These are phyloP conservation scores for Aspergillus pseudotamarii DNA, from an alignment of 2,329 filamentous ascomycete genomes.

Conservation along the genomic window DNA sequence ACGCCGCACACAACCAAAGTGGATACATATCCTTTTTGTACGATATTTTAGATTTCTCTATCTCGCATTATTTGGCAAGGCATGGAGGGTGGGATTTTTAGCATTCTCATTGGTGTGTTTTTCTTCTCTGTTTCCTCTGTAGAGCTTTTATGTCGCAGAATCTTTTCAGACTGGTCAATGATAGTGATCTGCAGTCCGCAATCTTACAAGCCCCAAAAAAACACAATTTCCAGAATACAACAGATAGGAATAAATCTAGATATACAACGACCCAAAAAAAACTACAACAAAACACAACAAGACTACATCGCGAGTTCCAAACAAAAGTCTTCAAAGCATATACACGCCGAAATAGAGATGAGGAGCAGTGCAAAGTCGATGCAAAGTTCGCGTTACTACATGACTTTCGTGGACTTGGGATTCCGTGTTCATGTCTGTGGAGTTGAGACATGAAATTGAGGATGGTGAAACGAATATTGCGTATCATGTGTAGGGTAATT, in stretches of 20 bases:
- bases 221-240: not conserved
- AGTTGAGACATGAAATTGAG: not conserved
- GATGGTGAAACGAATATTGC: not conserved
- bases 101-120: not conserved
- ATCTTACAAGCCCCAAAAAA: not conserved
- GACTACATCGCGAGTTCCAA: not conserved
- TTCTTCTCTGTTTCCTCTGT: not conserved
- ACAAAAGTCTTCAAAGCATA: not conserved
- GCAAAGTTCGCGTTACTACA: slow-evolving; percentile 1
- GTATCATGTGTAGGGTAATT: not conserved
- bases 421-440: not conserved
- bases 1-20: not conserved
- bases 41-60: slow-evolving; percentile 12
- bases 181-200: not conserved
- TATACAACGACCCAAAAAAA: not conserved
- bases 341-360: slow-evolving; percentile 1
- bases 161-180: not conserved
- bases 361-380: not conserved
- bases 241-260: not conserved
- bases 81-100: slow-evolving; percentile 1
- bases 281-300: not conserved
- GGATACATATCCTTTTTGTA: slow-evolving; percentile 12
- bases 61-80: slow-evolving; percentile 12
- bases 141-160: not conserved
- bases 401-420: not conserved